Base-by-base conservation (phyloP, 169 alveolate genomes). In the Babesia caballi region DNA sequence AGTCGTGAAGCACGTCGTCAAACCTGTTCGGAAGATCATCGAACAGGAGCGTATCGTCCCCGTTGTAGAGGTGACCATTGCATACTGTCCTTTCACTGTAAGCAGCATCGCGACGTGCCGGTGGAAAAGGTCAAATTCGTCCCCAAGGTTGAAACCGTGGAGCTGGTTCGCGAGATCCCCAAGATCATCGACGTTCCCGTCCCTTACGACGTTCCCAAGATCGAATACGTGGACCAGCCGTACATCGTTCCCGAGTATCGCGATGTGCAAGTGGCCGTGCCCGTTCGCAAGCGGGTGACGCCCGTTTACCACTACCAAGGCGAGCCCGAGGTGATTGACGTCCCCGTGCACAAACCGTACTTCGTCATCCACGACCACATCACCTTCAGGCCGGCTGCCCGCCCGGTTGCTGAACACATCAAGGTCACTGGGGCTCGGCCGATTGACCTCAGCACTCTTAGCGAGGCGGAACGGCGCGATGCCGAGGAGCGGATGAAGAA, bases 251-350 rank as follows among this genome's bases (percentile, higher is more conserved):
- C 85, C 28, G 78, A 83, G 58, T 88, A 88, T 61, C 54, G 84
- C n/a, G 93, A 88, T 66, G 81, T 73, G 27, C 93, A 91, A 35
- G 93, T 88, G 0, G 88, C 88, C 28, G 89, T 83, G 35, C 93
- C 93, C 25, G 91, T 88, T 32, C 52, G 83, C 44, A 88, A 80
- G 58, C 72, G 47, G 58, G 85, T 88, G 50, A 83, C 82, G 35
- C 93, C 93, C 14, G 42, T 88, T 32, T 83, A 73, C 53, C 76
- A 84, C 32, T 77, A 88, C 53, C 30, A 67, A 25, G 91, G 81
- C 41, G 88, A 84, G 19, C 77, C 82, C n/a, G 83, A 83, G 57
- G 41, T 76, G 30, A 66, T 88, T 17, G 93, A 88, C 47, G 85
- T 88, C 25, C 93, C 93, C 14, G 84, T 88, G 4, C 91, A 88